Evolutionary conservation across 352 stramenopile genomes (phyloP).

Genomic region (Thalassiosira sp.): DNA sequence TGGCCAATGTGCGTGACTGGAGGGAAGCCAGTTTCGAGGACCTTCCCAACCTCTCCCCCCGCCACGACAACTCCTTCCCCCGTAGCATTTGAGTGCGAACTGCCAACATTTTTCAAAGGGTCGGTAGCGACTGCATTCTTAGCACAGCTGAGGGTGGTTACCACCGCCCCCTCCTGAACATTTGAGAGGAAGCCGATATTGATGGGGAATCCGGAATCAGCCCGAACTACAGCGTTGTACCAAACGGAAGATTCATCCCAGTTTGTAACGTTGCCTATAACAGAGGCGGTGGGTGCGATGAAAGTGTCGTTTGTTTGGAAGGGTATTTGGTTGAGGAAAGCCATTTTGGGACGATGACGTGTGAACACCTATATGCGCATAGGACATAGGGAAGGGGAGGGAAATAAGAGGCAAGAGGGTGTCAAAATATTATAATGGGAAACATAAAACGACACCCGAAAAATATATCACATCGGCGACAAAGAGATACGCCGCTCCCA

Average conservation of each 20-base stretch:
- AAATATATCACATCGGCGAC: not conserved
- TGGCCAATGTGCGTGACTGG: constrained; percentile 76
- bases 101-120: constrained; percentile 39
- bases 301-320: constrained; percentile 84
- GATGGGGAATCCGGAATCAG: constrained; percentile 76
- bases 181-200: constrained; percentile 78
- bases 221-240: constrained; percentile 81
- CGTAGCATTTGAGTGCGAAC: constrained; percentile 28
- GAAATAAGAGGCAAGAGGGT: not conserved
- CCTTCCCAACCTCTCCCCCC: constrained; percentile 45
- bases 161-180: constrained; percentile 78
- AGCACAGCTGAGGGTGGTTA: constrained; percentile 63
- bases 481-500: not conserved
- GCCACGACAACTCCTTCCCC: constrained; percentile 39
- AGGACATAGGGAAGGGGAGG: not conserved
- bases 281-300: constrained; percentile 76
- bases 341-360: constrained; percentile 79
- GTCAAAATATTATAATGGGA: constrained; percentile 2
- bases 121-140: constrained; percentile 42
- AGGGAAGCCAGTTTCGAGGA: constrained; percentile 75
- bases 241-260: constrained; percentile 83
- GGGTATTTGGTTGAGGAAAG: constrained; percentile 66
- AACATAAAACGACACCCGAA: not conserved
- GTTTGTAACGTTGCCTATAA: constrained; percentile 82
- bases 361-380: constrained; percentile 70